These are phyloP conservation scores for Phialophora verrucosa DNA, from an alignment of 2,329 filamentous ascomycete genomes.

Conservation along the genomic window DNA sequence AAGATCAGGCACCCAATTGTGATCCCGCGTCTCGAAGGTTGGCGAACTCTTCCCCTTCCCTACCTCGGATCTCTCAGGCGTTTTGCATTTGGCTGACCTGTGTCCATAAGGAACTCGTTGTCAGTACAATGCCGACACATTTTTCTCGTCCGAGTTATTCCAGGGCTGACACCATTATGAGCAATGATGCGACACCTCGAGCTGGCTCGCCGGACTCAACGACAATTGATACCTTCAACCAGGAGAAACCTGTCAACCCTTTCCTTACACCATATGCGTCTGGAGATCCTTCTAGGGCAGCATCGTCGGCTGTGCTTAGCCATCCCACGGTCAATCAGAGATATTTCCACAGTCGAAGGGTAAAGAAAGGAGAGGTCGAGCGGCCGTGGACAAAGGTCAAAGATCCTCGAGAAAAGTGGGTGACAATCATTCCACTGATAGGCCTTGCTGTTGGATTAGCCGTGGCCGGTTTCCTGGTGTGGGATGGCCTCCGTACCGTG, in stretches of 20 bases:
- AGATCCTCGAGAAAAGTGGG: slow-evolving; percentile 84
- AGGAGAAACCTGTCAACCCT: slow-evolving; percentile 29
- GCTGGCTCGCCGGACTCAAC: slow-evolving; percentile 23
- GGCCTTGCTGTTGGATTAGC: slow-evolving; percentile 72
- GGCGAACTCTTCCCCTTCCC: neutral
- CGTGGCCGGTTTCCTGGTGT: slow-evolving; percentile 73
- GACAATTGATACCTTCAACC: slow-evolving; percentile 8
- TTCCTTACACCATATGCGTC: slow-evolving; percentile 38
- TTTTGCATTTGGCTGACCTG: neutral
- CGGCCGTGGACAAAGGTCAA: slow-evolving; percentile 73
- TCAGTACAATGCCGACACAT: slow-evolving; percentile 17
- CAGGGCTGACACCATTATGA: slow-evolving; percentile 19
- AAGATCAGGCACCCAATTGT: neutral
- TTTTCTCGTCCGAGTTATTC: slow-evolving; percentile 21
- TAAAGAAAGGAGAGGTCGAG: slow-evolving; percentile 74
- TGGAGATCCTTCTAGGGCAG: slow-evolving; percentile 29
- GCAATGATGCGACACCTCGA: slow-evolving; percentile 17
- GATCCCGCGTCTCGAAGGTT: neutral
- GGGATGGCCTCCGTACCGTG: slow-evolving; percentile 74
- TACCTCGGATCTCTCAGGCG: neutral
- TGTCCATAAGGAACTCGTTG: neutral
- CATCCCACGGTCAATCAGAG: slow-evolving; percentile 23
- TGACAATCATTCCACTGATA: slow-evolving; percentile 76
- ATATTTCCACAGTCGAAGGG: slow-evolving; percentile 72
- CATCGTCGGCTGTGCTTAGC: slow-evolving; percentile 31